Evolutionary conservation across 2,329 filamentous ascomycete genomes (phyloP), one percentile per base, ranked within the genome.

Genomic region (Alternaria angustiovoidea): DNA sequence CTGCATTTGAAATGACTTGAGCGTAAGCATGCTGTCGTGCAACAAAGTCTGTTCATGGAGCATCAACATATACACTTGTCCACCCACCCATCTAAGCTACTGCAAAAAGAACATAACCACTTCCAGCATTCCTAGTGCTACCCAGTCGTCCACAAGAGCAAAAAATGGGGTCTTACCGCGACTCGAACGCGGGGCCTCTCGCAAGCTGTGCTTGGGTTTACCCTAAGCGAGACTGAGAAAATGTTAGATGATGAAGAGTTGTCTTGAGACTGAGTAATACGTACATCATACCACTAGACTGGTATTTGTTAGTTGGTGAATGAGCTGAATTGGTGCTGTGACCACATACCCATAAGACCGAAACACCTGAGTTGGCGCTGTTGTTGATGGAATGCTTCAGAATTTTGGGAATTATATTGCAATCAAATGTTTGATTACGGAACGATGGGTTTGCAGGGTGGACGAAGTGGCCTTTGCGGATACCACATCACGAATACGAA

Each of bases 141-240:
- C 16, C 16, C 5, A 1, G 9, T 9, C 8, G 2, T 18, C 7
- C 5, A 20, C 8, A 16, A 41, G 11, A 1, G 52, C 41, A 56
- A 62, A 63, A 63, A 53, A 44, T 39, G 22, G 47, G 60, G 60
- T 63, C 57, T 51, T 63, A 55, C 60, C 60, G 60, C 60, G 60
- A 63, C 60, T 63, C 60, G 60, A 63, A 77, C 75, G 72, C 73
- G 74, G 74, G 75, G 72, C 75, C 73, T 77, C 74, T 74, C 72
- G 74, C 74, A 63, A 63, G 52, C 46, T 32, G 8, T 59, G 46
- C 51, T 62, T 36, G 49, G 56, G 59, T 54, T 46, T 56, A 75
- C 86, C 86, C 87, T 88, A 88, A 88, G 87, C 86, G 86, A 87
- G 86, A 88, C 32, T 36, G 14, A 36, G 7, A 8, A 16, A 0